A percentile compares a stretch with the other conserved stretches of the same genome.
phyloP scores from a whole-genome alignment of 2,329 filamentous ascomycete genomes.

The Neopestalotiopsis rosae region DNA sequence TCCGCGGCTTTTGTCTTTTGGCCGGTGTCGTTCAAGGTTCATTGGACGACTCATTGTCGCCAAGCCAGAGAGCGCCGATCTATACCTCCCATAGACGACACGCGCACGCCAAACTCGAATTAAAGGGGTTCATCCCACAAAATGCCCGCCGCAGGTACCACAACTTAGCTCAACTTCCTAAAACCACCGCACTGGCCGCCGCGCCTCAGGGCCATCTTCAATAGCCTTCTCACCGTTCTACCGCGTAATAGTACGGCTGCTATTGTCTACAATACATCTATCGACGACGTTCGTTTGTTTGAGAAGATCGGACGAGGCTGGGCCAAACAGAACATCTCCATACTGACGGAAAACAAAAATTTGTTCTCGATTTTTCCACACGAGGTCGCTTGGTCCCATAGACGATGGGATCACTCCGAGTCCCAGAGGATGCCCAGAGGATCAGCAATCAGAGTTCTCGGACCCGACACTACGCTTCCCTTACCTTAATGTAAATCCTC shows the following conservation, averaged over 20 bases:
- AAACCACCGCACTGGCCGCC: not conserved
- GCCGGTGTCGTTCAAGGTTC: not conserved
- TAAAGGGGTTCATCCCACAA: slow-evolving; percentile 9
- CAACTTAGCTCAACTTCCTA: not conserved
- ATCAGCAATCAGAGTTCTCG: not conserved
- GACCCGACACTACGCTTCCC: not conserved
- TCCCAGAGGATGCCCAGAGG: not conserved
- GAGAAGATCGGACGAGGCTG: slow-evolving; percentile 7
- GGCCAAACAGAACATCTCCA: not conserved
- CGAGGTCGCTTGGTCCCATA: not conserved
- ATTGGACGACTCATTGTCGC: slow-evolving; percentile 9
- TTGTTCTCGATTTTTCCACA: not conserved
- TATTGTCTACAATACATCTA: slow-evolving; percentile 8
- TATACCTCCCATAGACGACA: not conserved
- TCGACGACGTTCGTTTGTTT: not conserved
- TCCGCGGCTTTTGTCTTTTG: not conserved
- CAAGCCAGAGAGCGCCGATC: slow-evolving; percentile 16
- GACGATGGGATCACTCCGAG: not conserved
- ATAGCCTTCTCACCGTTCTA: not conserved
- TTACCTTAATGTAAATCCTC: not conserved
- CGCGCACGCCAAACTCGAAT: slow-evolving; percentile 11
- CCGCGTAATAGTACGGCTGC: not conserved
- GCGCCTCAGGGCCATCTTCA: not conserved
- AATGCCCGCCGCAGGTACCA: slow-evolving; percentile 5
- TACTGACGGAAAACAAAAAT: not conserved